A percentile compares a stretch with the other conserved stretches of the same genome.
Conservation (phyloP, 2,329 filamentous ascomycete genomes). For the Microsporum ferrugineum region DNA sequence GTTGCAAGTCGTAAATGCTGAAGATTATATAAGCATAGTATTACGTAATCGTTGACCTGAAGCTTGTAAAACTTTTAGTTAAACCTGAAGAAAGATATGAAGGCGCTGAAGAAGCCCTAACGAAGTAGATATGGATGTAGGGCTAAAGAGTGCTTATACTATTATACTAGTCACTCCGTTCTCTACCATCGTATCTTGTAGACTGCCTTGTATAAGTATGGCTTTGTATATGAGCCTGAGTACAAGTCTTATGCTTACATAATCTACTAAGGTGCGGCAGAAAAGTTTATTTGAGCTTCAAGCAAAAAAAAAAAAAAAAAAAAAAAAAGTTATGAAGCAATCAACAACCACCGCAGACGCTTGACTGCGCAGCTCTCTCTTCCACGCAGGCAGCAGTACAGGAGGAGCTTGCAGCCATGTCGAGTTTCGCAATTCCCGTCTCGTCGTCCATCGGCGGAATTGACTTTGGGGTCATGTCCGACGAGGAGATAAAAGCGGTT, state of each 20-base stretch:
- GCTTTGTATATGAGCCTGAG: background rate
- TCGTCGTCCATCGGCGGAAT: conserved; percentile 74
- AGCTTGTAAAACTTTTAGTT: no score
- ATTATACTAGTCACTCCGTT: no score
- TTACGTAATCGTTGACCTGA: background rate
- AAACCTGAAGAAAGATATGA: no score
- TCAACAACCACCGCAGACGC: background rate
- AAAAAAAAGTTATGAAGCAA: conserved; percentile 2
- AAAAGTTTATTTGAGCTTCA: conserved; percentile 24
- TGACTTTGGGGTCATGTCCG: conserved; percentile 75
- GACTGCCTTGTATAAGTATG: no score
- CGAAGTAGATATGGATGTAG: no score
- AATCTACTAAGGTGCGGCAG: conserved; percentile 19
- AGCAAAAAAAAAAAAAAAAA: background rate
- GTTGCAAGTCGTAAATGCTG: background rate
- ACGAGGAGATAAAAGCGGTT: conserved; percentile 71
- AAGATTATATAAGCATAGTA: background rate
- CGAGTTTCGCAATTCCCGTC: conserved; percentile 56
- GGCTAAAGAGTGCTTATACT: no score
- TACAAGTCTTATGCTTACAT: background rate
- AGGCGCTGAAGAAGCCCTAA: no score
- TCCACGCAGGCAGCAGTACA: background rate
- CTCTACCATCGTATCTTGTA: no score
- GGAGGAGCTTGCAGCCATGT: conserved; percentile 23
- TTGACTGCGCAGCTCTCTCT: background rate